A percentile compares a stretch with the other conserved stretches of the same genome.
These are phyloP conservation scores for Fistulifera solaris DNA, from an alignment of 108 stramenopile species.

Conservation along the genomic window DNA sequence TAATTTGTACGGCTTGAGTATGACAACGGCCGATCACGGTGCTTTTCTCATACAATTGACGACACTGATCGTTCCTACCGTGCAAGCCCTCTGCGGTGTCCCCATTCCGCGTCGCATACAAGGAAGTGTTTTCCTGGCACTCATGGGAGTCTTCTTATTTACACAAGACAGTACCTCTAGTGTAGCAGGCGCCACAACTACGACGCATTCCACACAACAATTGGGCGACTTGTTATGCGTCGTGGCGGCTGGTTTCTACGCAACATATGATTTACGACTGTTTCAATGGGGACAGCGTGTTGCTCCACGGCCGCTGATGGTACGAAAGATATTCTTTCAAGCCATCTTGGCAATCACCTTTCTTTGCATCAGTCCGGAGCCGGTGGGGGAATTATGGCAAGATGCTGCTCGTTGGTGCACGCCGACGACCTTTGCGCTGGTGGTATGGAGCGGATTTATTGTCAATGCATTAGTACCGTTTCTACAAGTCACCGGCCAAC, in stretches of 20 bases:
- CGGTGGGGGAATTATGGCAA: conserved; percentile 16
- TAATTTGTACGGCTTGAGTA: conserved; percentile 57
- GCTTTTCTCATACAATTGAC: conserved; percentile 73
- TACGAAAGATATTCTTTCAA: conserved; percentile 59
- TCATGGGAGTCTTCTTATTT: conserved; percentile 56
- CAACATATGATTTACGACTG: conserved; percentile 61
- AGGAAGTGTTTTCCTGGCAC: conserved; percentile 44
- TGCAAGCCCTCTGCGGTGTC: conserved; percentile 55
- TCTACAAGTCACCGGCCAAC: conserved; percentile 67
- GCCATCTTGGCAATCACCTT: conserved; percentile 28
- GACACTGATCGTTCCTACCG: conserved; percentile 61
- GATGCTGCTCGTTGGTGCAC: conserved; percentile 16
- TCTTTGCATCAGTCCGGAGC: neutral
- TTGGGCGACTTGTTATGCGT: conserved; percentile 55
- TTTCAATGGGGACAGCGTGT: conserved; percentile 62
- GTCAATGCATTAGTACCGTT: conserved; percentile 73
- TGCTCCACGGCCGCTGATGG: conserved; percentile 43
- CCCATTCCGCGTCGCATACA: conserved; percentile 57
- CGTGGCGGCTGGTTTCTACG: conserved; percentile 63
- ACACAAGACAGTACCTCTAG: conserved; percentile 31
- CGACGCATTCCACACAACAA: conserved; percentile 15
- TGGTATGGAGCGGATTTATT: conserved; percentile 57
- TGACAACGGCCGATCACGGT: conserved; percentile 74
- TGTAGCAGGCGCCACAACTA: neutral
- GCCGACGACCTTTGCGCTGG: conserved; percentile 18